phyloP scores from a whole-genome alignment of 257 asterid species.

The Capsicum rhomboideum region DNA sequence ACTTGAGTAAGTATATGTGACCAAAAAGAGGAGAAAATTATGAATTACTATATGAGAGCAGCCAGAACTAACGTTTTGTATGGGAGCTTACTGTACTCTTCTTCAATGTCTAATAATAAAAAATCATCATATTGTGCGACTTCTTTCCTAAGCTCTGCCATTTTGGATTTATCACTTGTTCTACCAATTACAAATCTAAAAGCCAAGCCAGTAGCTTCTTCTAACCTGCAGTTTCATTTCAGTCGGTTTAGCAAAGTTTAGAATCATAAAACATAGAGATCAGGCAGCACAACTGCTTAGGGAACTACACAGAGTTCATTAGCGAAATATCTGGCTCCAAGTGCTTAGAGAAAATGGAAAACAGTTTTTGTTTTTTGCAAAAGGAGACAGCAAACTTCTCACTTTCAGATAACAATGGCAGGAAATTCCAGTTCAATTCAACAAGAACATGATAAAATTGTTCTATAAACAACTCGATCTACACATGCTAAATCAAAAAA shows the following conservation, averaged over 20 bases:
- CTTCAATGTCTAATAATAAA: constrained; percentile 84
- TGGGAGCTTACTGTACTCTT: constrained; percentile 99
- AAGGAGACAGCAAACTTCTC: background rate
- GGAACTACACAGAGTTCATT: background rate
- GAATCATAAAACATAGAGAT: background rate
- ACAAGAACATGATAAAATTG: background rate
- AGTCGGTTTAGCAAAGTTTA: constrained; percentile 15
- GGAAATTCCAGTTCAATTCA: background rate
- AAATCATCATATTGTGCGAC: constrained; percentile 79
- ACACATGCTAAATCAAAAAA: background rate
- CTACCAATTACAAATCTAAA: constrained; percentile 85
- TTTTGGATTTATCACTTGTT: constrained; percentile 66
- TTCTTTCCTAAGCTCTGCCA: constrained; percentile 80
- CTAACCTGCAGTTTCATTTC: constrained; percentile 60
- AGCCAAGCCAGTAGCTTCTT: constrained; percentile 95
- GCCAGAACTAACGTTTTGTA: constrained; percentile 90
- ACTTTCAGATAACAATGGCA: background rate
- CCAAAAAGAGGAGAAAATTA: background rate
- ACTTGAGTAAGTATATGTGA: constrained; percentile 19
- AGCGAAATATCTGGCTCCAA: background rate
- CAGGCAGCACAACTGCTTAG: background rate
- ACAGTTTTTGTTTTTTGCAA: background rate
- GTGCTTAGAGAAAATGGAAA: background rate
- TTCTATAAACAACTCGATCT: background rate
- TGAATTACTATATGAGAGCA: background rate